phyloP scores from a whole-genome alignment of 2,329 filamentous ascomycete species.

The Ophiocordyceps sinensis region DNA sequence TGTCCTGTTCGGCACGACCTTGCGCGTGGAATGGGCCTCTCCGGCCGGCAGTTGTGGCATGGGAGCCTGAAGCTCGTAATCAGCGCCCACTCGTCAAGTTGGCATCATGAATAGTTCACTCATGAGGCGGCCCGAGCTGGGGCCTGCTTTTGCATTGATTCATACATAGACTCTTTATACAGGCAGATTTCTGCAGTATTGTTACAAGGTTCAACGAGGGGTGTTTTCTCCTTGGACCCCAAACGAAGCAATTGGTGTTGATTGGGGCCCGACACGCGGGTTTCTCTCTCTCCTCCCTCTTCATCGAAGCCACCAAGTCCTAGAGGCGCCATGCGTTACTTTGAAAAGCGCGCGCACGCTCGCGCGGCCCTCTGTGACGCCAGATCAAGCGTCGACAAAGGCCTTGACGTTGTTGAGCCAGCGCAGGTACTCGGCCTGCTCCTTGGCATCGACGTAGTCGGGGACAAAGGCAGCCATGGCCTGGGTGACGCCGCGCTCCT shows the following conservation, averaged over 20 bases:
- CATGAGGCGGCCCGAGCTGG: not conserved
- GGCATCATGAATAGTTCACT: not conserved
- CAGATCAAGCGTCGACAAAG: conserved; percentile 58
- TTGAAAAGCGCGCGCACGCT: no score
- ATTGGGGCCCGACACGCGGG: not conserved
- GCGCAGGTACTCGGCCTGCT: conserved; percentile 88
- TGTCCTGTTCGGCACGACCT: no score
- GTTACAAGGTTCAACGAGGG: not conserved
- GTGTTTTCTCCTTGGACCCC: not conserved
- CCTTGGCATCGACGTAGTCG: conserved; percentile 95
- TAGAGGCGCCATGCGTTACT: not conserved
- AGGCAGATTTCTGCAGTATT: not conserved
- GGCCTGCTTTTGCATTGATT: not conserved
- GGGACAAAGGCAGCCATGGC: conserved; percentile 80
- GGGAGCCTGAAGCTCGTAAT: no score
- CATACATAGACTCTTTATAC: not conserved
- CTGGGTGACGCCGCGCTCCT: conserved; percentile 84
- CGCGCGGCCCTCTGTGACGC: not conserved
- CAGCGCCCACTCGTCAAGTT: no score
- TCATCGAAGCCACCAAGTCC: not conserved
- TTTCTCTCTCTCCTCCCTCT: not conserved
- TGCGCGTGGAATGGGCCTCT: no score
- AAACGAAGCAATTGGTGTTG: not conserved
- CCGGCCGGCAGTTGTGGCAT: no score
- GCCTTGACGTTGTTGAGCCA: conserved; percentile 82